Conservation (phyloP, 495 filamentous ascomycete genomes). For the Podospora conica region DNA sequence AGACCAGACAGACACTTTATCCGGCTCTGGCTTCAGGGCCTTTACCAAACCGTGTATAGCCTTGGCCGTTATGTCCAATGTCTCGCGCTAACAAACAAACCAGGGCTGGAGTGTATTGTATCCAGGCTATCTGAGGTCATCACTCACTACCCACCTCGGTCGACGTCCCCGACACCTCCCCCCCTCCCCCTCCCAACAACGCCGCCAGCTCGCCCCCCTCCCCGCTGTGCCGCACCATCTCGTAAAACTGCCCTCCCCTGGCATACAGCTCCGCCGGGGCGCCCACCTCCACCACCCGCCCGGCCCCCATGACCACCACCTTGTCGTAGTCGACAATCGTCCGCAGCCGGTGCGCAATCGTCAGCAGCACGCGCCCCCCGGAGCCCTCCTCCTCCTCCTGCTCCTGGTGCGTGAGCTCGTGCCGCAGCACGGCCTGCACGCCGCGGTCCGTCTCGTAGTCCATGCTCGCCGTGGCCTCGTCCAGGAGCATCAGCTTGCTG, state of each 20-base stretch:
- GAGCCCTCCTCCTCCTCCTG: slow-evolving; percentile 16
- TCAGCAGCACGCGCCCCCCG: slow-evolving; percentile 39
- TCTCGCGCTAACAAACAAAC: no score
- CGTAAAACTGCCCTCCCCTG: slow-evolving; percentile 41
- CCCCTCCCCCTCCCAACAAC: slow-evolving; percentile 14
- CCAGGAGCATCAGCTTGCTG: slow-evolving; percentile 49
- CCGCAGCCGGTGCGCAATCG: slow-evolving; percentile 45
- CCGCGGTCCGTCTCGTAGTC: slow-evolving; percentile 50
- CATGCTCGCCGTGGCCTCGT: slow-evolving; percentile 54
- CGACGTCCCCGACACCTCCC: background rate
- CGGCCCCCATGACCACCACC: slow-evolving; percentile 45
- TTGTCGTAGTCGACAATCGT: slow-evolving; percentile 47
- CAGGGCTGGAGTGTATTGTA: background rate
- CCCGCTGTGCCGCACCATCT: slow-evolving; percentile 46
- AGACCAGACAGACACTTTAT: no score
- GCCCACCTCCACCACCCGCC: slow-evolving; percentile 36
- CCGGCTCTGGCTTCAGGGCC: no score
- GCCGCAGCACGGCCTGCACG: slow-evolving; percentile 43
- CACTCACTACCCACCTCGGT: background rate
- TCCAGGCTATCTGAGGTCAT: background rate
- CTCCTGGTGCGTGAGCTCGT: slow-evolving; percentile 29
- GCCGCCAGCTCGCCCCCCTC: slow-evolving; percentile 42
- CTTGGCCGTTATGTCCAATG: no score
- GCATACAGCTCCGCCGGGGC: slow-evolving; percentile 40
- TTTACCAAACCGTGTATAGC: no score